Base-by-base conservation (phyloP, 345 rosid genomes). In the Brassica rapa region DNA sequence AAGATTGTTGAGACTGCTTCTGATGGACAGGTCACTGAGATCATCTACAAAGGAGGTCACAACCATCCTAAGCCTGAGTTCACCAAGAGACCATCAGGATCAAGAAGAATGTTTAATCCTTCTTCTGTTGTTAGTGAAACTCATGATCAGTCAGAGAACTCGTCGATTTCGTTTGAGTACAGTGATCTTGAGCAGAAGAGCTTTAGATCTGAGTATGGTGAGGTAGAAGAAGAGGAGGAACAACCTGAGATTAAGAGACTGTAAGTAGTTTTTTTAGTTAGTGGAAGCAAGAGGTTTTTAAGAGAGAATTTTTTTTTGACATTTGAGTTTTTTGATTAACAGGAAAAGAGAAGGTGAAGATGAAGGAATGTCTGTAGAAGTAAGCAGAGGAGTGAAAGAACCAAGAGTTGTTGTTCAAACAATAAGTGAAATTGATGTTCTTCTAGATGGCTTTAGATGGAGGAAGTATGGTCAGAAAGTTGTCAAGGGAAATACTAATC, bases 391-490 rank as follows among this genome's bases (percentile, higher is more conserved):
- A 76, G 92, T 93, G 70, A 90, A 96, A 70, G 98, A 95, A 75
- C 98, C 97, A 3, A 90, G 97, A 80, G 97, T 95, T 67, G 97
- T 93, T 16, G 98, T 95, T 82, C 97, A 93, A 71, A 95, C 98
- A 11, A 90, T 93, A 33, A 95, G 99, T 83, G 96, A 90, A 71
- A 91, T 95, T 64, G 98, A 95, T 88, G 88, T 95, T 80, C 91
- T 95, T 23, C 87, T 89, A 62, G 99, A 95, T 89, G 99, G 99
- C 0, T 95, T 90, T 63, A 90, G 93, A 77, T 93, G 97, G 99
- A 95, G 99, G 77, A 95, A 93, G 74, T 95, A 93, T 79, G 99
- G 99, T 68, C 99, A 95, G 82, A 95, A 93, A 85, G 99, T 91
- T 29, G 98, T 93, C 61, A 95, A 95, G 62, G 98, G 99, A 27